Conservation (phyloP, 225 moss, liverwort and hornwort species). For the Antitrichia curtipendula region DNA sequence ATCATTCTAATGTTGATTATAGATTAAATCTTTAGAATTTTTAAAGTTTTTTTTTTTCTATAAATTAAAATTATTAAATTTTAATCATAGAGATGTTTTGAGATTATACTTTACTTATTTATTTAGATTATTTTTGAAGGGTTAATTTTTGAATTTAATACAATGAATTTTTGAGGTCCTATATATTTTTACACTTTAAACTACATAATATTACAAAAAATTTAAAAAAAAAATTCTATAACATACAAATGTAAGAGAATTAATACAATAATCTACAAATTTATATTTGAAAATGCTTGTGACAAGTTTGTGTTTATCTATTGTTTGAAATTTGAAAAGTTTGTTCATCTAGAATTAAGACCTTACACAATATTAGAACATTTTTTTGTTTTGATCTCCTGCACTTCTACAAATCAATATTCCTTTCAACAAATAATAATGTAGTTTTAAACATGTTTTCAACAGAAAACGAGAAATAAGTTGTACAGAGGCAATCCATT, state of each 20-base stretch:
- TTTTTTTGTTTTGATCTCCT: background rate
- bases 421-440: background rate
- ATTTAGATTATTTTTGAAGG: too few species aligned
- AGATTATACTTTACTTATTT: too few species aligned
- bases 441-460: background rate
- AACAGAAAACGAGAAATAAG: background rate
- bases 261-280: background rate
- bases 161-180: background rate
- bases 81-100: too few species aligned
- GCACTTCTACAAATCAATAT: background rate
- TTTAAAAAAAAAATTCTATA: background rate
- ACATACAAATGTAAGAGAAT: background rate
- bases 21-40: background rate
- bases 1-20: background rate
- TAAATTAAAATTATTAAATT: too few species aligned
- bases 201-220: background rate
- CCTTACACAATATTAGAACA: too few species aligned
- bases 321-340: background rate
- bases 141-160: too few species aligned
- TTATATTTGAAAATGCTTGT: background rate
- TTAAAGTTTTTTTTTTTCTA: background rate
- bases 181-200: background rate
- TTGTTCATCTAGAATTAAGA: background rate
- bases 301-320: too few species aligned
- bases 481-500: background rate